phyloP scores from a whole-genome alignment of 108 stramenopile genomes.

The Fistulifera solaris region DNA sequence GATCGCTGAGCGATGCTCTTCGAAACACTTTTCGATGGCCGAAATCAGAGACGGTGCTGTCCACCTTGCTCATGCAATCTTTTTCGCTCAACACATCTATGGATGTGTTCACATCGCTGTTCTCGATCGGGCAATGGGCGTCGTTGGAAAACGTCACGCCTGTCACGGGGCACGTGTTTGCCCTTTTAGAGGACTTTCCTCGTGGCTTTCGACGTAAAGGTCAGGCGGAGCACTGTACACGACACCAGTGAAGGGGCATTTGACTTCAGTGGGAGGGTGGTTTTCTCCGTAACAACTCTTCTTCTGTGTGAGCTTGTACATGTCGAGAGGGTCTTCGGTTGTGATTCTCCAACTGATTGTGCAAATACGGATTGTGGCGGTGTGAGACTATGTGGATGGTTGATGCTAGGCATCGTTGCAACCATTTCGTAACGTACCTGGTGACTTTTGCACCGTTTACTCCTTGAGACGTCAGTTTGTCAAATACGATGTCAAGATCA shows the following conservation, averaged over 20 bases:
- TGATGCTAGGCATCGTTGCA: no score
- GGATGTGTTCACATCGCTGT: background rate
- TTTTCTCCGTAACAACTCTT: background rate
- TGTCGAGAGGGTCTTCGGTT: constrained; percentile 2
- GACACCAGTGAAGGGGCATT: constrained; percentile 4
- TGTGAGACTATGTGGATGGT: background rate
- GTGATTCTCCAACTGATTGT: constrained; percentile 6
- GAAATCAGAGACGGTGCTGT: background rate
- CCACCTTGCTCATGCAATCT: no score
- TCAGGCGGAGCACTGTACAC: background rate
- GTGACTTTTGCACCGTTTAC: background rate
- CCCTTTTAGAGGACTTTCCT: no score
- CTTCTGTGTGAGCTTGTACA: constrained; percentile 3
- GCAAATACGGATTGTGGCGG: background rate
- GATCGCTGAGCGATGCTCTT: background rate
- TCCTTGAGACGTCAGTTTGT: background rate
- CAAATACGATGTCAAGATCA: constrained; percentile 26
- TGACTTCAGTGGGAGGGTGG: background rate
- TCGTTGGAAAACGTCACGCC: background rate
- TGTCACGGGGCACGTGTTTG: no score
- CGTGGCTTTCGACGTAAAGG: background rate
- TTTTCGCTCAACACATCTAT: background rate
- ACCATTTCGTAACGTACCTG: no score
- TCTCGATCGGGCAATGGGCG: background rate
- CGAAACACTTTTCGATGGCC: background rate